Evolutionary conservation across 345 rosid genomes (phyloP), one percentile per base, ranked within the genome.

Genomic region (Zanthoxylum bungeanum): DNA sequence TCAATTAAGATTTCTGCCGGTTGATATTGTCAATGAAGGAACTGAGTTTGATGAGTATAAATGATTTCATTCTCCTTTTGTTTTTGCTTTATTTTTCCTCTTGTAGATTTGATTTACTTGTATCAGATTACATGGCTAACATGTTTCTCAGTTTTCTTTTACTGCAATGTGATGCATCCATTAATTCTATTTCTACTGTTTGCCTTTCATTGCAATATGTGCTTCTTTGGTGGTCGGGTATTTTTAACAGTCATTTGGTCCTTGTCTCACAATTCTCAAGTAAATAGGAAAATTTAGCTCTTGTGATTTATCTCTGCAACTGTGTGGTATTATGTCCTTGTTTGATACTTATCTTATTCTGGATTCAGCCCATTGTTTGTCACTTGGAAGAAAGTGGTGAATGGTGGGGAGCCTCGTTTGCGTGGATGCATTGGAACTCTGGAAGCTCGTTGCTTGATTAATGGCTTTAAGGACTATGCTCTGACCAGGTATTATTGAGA

Each of bases 371-470:
- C 98, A 64, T 80, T 95, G 84, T 95, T 95, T 80, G 99, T 95
- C 51, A 95, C 98, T 16, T 95, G 99, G 99, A 92, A 93, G 91
- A 91, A 91, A 75, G 83, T 83, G 27, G 90, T 86, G 77, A 89
- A 87, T 79, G 96, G 96, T 69, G 85, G 89, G 11, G 98, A 93
- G 86, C 98, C 98, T 87, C 91, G 88, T 28, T 74, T 95, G 80
- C 98, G 99, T 76, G 99, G 99, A 71, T 95, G 99, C 82, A 95
- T 95, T 37, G 99, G 99, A 74, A 91, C 96, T 19, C 84, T 95
- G 31, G 99, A 95, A 83, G 89, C 98, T 69, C 93, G 91, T 62
- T 72, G 72, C 80, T 79, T 95, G 87, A 85, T 89, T 71, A 87
- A 71, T 75, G 98, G 98, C 77, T 95, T 95, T 76, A 88, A 69